Conservation (phyloP, 192 early-diverging fungal species). For the Spinellus fusiger region DNA sequence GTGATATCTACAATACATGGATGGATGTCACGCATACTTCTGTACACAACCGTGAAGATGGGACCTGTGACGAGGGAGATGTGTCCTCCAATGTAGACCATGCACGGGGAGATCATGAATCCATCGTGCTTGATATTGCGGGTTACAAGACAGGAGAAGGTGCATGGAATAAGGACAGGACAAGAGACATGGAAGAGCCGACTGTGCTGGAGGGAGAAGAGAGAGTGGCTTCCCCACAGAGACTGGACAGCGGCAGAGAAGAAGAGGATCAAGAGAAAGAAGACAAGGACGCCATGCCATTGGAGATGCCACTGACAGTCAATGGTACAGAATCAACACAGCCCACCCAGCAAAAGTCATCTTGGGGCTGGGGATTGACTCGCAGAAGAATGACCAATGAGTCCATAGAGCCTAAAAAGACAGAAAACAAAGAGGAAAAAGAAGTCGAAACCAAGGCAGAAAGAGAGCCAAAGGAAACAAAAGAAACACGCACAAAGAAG, state of each 20-base stretch:
- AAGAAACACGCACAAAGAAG: not conserved
- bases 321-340: not conserved
- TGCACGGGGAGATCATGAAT: constrained; percentile 35
- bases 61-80: not conserved
- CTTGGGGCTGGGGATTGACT: not conserved
- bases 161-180: not conserved
- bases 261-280: not conserved
- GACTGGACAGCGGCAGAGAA: not conserved
- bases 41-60: constrained; percentile 1
- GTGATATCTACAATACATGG: constrained; percentile 18
- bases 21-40: constrained; percentile 28
- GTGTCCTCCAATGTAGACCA: not conserved
- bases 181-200: not conserved
- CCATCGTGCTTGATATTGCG: constrained; percentile 44
- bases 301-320: not conserved
- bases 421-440: not conserved
- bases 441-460: not conserved
- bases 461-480: not conserved
- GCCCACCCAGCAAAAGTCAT: not conserved
- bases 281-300: not conserved
- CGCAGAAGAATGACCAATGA: not conserved
- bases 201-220: not conserved
- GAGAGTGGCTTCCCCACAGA: not conserved
- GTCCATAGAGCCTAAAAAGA: not conserved
- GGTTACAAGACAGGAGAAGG: constrained; percentile 35